phyloP scores from a whole-genome alignment of 352 stramenopile species.

The Aphanomyces cochlioides region DNA sequence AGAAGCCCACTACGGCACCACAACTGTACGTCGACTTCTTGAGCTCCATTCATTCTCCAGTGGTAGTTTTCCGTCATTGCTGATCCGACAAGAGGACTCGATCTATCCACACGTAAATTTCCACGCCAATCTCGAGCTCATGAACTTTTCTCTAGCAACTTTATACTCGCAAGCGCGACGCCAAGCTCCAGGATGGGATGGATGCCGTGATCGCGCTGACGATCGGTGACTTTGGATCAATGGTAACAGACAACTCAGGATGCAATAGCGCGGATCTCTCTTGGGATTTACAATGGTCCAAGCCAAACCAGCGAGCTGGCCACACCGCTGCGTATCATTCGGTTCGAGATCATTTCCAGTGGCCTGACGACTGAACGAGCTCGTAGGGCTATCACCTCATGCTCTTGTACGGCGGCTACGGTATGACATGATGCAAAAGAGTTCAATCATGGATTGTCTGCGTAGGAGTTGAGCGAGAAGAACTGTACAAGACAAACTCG shows the following conservation, averaged over 20 bases:
- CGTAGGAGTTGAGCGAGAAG: conserved; percentile 38
- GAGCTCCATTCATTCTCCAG: not conserved
- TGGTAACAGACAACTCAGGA: not conserved
- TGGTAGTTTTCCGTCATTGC: conserved; percentile 77
- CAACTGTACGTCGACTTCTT: conserved; percentile 39
- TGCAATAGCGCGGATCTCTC: conserved; percentile 42
- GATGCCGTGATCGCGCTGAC: conserved; percentile 88
- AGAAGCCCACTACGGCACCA: conserved; percentile 66
- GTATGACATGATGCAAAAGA: conserved; percentile 10
- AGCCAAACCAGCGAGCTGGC: conserved; percentile 79
- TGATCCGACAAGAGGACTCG: conserved; percentile 71
- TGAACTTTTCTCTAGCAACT: not conserved
- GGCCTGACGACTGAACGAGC: too few species aligned
- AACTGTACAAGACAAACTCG: conserved; percentile 51
- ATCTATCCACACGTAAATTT: conserved; percentile 48
- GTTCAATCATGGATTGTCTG: not conserved
- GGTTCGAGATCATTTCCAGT: not conserved
- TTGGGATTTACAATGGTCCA: conserved; percentile 69
- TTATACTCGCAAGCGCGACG: conserved; percentile 67
- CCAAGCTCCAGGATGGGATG: conserved; percentile 93
- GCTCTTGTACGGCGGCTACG: conserved; percentile 87
- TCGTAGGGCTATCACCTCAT: conserved; percentile 46
- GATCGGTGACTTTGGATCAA: conserved; percentile 29
- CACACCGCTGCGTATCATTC: conserved; percentile 84
- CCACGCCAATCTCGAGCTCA: conserved; percentile 17